These are phyloP conservation scores for Primulina eburnea DNA, from an alignment of 257 asterid species.

Conservation along the genomic window DNA sequence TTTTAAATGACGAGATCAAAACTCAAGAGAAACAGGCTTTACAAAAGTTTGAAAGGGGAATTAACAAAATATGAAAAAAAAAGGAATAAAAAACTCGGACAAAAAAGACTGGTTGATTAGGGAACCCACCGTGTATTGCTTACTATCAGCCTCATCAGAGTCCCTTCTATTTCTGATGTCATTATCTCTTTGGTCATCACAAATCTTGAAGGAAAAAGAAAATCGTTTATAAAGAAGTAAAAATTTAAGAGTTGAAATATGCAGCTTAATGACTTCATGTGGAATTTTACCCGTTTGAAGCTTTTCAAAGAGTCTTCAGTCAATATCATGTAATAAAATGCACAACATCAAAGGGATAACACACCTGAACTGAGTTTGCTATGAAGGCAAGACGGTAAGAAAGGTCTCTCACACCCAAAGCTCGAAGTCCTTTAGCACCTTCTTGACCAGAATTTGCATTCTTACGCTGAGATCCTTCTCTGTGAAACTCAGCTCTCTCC, in stretches of 20 bases:
- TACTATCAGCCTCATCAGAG: conserved; percentile 69
- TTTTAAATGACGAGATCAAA: conserved; percentile 6
- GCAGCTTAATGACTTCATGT: not conserved
- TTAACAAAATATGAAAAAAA: not conserved
- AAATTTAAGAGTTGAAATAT: conserved; percentile 1
- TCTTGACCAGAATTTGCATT: conserved; percentile 65
- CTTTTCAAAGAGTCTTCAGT: not conserved
- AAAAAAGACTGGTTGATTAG: not conserved
- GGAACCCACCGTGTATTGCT: conserved; percentile 60
- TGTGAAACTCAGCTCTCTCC: conserved; percentile 82
- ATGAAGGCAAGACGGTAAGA: conserved; percentile 93
- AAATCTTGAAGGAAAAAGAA: conserved; percentile 44
- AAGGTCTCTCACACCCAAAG: conserved; percentile 92
- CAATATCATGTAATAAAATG: not conserved
- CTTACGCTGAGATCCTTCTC: conserved; percentile 80
- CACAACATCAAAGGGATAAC: conserved; percentile 15
- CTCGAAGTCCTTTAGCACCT: conserved; percentile 92
- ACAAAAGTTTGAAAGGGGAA: not conserved
- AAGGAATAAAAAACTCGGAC: not conserved
- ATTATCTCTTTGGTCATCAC: conserved; percentile 75
- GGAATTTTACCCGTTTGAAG: not conserved
- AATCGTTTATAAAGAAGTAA: conserved; percentile 5
- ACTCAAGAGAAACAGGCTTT: not conserved
- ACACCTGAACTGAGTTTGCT: conserved; percentile 92
- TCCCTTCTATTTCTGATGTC: conserved; percentile 75